Evolutionary conservation across 2,329 filamentous ascomycete genomes (phyloP).

Genomic region (Trichoderma afroharzianum): DNA sequence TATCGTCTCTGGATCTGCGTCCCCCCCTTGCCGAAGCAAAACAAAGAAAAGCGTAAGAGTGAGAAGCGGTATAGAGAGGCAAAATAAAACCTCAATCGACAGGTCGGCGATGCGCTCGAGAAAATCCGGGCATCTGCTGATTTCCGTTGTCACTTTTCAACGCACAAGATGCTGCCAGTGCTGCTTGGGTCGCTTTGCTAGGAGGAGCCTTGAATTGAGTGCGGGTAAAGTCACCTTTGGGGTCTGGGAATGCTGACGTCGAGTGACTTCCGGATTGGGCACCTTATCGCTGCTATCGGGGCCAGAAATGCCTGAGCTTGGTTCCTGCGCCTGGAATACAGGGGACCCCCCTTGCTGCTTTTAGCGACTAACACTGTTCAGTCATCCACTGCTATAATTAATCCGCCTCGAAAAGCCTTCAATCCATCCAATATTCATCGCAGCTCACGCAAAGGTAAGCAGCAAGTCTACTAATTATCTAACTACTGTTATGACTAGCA

Average conservation of each 20-base stretch:
- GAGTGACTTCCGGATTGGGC: slow-evolving; percentile 5
- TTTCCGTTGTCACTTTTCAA: not conserved
- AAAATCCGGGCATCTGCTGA: not conserved
- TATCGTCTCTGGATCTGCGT: not conserved
- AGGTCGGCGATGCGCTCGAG: not conserved
- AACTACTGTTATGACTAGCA: not conserved
- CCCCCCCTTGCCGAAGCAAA: not conserved
- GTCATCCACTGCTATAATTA: slow-evolving; percentile 3
- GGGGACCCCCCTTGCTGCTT: not conserved
- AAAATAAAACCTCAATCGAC: not conserved
- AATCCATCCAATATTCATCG: not conserved
- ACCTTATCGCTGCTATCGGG: slow-evolving; percentile 9
- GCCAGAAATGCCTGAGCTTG: not conserved
- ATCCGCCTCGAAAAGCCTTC: not conserved
- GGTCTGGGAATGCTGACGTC: slow-evolving; percentile 7
- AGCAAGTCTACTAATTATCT: not conserved
- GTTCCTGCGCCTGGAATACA: not conserved
- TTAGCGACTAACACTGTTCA: not conserved
- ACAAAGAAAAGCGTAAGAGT: not conserved
- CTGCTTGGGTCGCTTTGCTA: not conserved
- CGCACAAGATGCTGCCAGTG: not conserved
- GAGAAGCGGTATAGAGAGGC: not conserved
- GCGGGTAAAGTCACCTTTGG: not conserved
- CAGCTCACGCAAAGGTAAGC: not conserved
- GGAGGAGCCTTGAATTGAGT: not conserved